Conservation (phyloP, 2,329 filamentous ascomycete species). For the Trichoderma harzianum region DNA sequence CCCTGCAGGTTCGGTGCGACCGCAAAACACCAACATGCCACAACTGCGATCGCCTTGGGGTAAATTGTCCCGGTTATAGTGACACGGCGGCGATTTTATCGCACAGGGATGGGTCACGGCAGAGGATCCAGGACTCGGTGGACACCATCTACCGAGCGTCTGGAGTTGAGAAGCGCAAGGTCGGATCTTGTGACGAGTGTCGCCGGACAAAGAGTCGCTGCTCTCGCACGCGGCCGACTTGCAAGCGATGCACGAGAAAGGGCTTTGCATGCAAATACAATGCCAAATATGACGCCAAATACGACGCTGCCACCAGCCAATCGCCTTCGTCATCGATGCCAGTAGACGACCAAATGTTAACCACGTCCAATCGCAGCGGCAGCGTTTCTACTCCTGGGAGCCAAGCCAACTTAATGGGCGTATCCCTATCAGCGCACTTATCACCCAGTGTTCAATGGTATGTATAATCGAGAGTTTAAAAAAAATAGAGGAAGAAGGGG, state of each 20-base stretch:
- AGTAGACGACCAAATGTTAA: background rate
- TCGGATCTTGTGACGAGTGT: constrained; percentile 7
- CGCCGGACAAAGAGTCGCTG: constrained; percentile 11
- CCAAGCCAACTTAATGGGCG: background rate
- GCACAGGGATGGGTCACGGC: constrained; percentile 1
- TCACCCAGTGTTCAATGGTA: background rate
- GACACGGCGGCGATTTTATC: background rate
- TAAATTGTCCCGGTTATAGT: constrained; percentile 10
- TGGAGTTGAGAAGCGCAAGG: constrained; percentile 10
- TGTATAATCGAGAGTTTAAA: background rate
- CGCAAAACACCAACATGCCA: constrained; percentile 9
- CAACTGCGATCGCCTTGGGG: constrained; percentile 10
- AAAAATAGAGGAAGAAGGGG: no score
- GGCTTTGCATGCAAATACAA: constrained; percentile 10
- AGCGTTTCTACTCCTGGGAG: background rate
- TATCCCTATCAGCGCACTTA: background rate
- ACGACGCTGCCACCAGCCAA: background rate
- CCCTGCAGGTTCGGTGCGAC: constrained; percentile 11
- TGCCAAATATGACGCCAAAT: constrained; percentile 3
- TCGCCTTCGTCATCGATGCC: background rate
- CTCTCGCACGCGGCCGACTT: constrained; percentile 1
- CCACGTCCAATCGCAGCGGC: background rate
- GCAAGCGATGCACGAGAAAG: constrained; percentile 1
- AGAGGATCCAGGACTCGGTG: constrained; percentile 5
- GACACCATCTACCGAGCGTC: constrained; percentile 9